A percentile compares a stretch with the other conserved stretches of the same genome.
Evolutionary conservation across 495 filamentous ascomycete genomes (phyloP).

Genomic region (Entonaema liquescens): DNA sequence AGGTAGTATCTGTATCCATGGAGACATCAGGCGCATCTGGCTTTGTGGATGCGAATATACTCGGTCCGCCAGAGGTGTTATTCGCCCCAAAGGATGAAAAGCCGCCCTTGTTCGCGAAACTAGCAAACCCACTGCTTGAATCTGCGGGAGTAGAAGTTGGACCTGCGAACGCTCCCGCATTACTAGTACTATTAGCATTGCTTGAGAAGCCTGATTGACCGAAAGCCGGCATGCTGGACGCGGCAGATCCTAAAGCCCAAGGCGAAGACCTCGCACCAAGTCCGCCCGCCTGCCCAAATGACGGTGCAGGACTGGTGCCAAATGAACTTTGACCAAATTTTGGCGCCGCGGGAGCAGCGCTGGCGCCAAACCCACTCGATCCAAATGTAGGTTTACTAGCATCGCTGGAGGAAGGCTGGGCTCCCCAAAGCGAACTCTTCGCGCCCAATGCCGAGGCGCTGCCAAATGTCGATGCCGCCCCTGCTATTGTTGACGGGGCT

Average conservation of each 20-base stretch:
- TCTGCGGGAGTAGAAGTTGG: conserved; percentile 28
- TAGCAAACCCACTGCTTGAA: conserved; percentile 62
- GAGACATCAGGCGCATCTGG: conserved; percentile 49
- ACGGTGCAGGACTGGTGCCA: conserved; percentile 47
- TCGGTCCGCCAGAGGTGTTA: conserved; percentile 45
- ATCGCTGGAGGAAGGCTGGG: conserved; percentile 35
- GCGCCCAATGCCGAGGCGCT: conserved; percentile 50
- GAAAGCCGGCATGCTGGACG: conserved; percentile 47
- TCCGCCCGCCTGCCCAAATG: conserved; percentile 63
- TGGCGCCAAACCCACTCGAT: conserved; percentile 49
- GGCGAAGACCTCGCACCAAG: conserved; percentile 50
- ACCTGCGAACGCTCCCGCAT: conserved; percentile 45
- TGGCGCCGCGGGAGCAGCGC: conserved; percentile 61
- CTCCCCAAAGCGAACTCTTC: conserved; percentile 54
- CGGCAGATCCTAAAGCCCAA: conserved; percentile 51
- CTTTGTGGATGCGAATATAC: conserved; percentile 61
- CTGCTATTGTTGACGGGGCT: conserved; percentile 19
- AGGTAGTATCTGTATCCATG: conserved; percentile 51
- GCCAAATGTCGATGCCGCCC: conserved; percentile 53
- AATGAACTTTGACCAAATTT: conserved; percentile 53
- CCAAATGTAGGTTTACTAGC: conserved; percentile 50
- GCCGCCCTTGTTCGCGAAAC: conserved; percentile 65
- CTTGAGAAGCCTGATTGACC: conserved; percentile 51
- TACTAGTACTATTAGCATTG: conserved; percentile 5
- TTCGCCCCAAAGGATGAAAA: conserved; percentile 59